Base-by-base conservation (phyloP, 2,329 filamentous ascomycete species). In the Venturia effusa region DNA sequence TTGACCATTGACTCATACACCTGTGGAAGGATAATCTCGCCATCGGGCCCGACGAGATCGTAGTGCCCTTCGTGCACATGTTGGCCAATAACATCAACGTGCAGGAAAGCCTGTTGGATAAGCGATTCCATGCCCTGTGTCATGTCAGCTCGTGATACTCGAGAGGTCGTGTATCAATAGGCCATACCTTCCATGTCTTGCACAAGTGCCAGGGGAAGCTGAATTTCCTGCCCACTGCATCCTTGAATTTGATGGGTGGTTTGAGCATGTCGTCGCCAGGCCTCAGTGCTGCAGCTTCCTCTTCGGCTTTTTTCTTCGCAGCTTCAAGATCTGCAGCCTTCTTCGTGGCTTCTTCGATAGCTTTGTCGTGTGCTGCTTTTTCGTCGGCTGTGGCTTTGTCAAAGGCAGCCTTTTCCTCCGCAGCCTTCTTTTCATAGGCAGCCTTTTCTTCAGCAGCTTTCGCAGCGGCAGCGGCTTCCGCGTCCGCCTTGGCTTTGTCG, bases 201-300 rank as follows among this genome's bases (percentile, higher is more conserved):
- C 92, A 96, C 37, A 95, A 75, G 67, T 92, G 85, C 76, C 88
- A 96, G 1, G 92, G 92, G 71, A 97, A 96, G 75, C 86, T 94
- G 74, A 95, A 97, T 74, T 95, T 96, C 68, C 92, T 84, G 39
- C 90, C 90, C 19, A 97, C 86, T 0, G 92, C 92, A 73, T 97
- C 92, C 76, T 95, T 95, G 78, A 96, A 96, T 68, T 87, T 88
- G 73, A 96, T 90, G 2, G 89, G 90, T 54, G 86, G 80, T 74
- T 90, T 89, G 68, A 81, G 80, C 64, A 81, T 79, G n/a, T 83
- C 80, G 1, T 80, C 78, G 71, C 71, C 77, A 66, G 69, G 81
- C 59, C 75, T 57, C 19, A 66, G 34, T 10, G 76, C 74, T 65
- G 73, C 72, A 15, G 73, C 72, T 48, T 70, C 67, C 59, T 70